A percentile compares a stretch with the other conserved stretches of the same genome.
Conservation (phyloP, 352 stramenopile species). For the Globisporangium splendens region DNA sequence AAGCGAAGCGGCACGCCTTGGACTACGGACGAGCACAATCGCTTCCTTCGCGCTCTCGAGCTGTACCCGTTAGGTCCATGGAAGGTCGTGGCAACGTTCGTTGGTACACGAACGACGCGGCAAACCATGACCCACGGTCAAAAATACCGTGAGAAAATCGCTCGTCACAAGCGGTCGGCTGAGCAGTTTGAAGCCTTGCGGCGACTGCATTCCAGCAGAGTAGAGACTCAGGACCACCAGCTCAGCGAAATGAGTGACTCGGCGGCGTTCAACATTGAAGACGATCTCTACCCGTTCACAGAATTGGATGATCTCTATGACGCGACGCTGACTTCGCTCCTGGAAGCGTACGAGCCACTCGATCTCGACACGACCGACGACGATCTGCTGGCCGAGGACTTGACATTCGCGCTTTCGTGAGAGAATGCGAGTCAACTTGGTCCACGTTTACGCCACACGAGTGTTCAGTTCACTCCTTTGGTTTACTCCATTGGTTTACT, state of each 20-base stretch:
- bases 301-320: neutral
- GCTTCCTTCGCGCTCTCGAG: conserved; percentile 75
- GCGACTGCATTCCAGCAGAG: too few species aligned
- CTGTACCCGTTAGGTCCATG: conserved; percentile 66
- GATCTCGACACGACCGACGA: neutral
- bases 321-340: neutral
- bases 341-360: conserved; percentile 1
- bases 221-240: too few species aligned
- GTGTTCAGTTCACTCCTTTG: too few species aligned
- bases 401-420: too few species aligned
- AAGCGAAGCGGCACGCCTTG: conserved; percentile 18
- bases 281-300: too few species aligned
- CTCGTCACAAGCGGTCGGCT: conserved; percentile 36
- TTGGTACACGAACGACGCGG: conserved; percentile 62
- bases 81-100: conserved; percentile 74
- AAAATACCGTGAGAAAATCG: conserved; percentile 85
- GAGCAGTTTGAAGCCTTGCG: too few species aligned
- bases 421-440: too few species aligned
- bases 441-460: too few species aligned
- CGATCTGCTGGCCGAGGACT: too few species aligned
- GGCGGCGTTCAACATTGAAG: too few species aligned
- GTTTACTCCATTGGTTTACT: too few species aligned
- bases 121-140: conserved; percentile 83
- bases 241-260: too few species aligned
- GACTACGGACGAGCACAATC: conserved; percentile 67